Evolutionary conservation across 2,329 filamentous ascomycete genomes (phyloP), one percentile per base, ranked within the genome.

Genomic region (Epichloe sp.): DNA sequence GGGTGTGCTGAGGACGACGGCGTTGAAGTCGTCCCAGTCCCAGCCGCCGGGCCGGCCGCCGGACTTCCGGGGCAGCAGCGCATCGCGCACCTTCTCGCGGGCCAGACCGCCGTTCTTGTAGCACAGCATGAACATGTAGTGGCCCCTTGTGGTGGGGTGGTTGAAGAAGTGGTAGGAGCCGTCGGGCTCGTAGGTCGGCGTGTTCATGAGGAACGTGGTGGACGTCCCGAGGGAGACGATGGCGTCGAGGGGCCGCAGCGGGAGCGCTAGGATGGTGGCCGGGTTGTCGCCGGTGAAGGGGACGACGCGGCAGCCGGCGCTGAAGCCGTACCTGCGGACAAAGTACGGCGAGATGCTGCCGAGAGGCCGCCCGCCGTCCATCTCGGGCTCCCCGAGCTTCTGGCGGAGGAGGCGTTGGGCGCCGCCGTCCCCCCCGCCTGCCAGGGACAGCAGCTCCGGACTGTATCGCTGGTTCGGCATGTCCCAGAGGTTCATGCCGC

Each of bases 121-220:
- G 76, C 93, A 98, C 37, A 98, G 81, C 93, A 98, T 98, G 70
- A 98, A 97, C 93, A 98, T 97, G 77, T 95, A 96, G 54, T 96
- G 79, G 1, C 86, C 88, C 0, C 83, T 73, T 1, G 88, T 95
- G 44, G 89, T 93, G 1, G 93, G 93, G 68, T 97, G 90, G 72
- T 96, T 95, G 79, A 97, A 94, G 75, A 97, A 95, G 72, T 98
- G 93, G 63, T 95, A 95, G 6, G 86, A 80, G 3, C 88, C 86
- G 63, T 96, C 85, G 2, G 93, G 88, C 65, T 84, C 84, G 76
- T 95, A 97, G 60, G 80, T 77, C n/a, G 88, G 83, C 4, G 93
- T 97, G 62, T 86, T 89, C 91, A 97, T 97, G 54, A 98, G 80
- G 74, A 97, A 96, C 3, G 93, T 98, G 1, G 91, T 96, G 34